Evolutionary conservation across 2,329 filamentous ascomycete genomes (phyloP).

Genomic region (Xylaria sp.): DNA sequence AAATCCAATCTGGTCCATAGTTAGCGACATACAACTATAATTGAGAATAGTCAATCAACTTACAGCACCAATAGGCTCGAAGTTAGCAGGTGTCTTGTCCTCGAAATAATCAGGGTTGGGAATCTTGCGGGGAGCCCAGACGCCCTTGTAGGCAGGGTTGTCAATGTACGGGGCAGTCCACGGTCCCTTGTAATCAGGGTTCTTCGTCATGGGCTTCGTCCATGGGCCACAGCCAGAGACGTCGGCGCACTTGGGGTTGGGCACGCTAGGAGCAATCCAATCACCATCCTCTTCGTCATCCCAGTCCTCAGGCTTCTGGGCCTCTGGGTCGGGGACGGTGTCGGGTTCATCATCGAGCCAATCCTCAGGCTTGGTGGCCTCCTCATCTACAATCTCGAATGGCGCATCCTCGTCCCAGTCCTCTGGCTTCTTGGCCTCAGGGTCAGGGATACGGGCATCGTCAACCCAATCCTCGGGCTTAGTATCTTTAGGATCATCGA

Average conservation of each 20-base stretch:
- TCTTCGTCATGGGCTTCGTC: conserved; percentile 89
- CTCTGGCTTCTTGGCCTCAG: conserved; percentile 92
- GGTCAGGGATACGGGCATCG: conserved; percentile 86
- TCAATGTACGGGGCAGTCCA: conserved; percentile 92
- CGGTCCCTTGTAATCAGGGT: conserved; percentile 98
- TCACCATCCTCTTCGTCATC: conserved; percentile 99
- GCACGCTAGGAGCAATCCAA: conserved; percentile 87
- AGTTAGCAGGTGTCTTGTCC: conserved; percentile 95
- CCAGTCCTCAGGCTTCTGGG: conserved; percentile 98
- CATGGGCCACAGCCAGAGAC: conserved; percentile 93
- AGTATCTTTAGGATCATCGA: conserved; percentile 89
- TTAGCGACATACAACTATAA: background rate
- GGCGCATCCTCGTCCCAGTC: conserved; percentile 99
- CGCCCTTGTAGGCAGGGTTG: conserved; percentile 97
- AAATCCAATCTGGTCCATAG: conserved; percentile 78
- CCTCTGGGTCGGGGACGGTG: conserved; percentile 88
- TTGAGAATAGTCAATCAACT: conserved; percentile 50
- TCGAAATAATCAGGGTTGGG: conserved; percentile 95
- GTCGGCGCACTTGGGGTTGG: conserved; percentile 96
- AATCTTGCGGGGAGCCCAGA: conserved; percentile 95
- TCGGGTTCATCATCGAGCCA: conserved; percentile 92
- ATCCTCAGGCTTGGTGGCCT: conserved; percentile 88
- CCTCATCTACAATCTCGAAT: conserved; percentile 93
- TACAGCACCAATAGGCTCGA: conserved; percentile 97
- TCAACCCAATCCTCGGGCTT: conserved; percentile 98